Evolutionary conservation across 768 basidiomycete genomes (phyloP).

Genomic region (Imleria badia): DNA sequence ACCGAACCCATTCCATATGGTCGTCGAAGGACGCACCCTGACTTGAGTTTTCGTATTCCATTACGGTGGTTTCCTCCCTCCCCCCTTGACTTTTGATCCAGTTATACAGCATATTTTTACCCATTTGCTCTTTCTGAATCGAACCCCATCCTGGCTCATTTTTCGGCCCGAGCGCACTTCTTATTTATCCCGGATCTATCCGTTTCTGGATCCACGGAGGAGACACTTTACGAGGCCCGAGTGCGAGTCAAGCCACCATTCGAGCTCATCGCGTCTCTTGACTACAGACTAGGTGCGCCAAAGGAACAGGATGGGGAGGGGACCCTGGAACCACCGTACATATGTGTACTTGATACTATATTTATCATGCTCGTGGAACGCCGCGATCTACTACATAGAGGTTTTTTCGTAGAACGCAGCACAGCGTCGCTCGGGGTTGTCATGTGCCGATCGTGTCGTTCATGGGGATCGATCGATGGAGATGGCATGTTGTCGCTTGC

Average conservation of each 20-base stretch:
- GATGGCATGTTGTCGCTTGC: background rate
- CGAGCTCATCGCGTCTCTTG: background rate
- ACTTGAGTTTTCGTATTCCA: conserved; percentile 20
- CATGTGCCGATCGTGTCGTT: background rate
- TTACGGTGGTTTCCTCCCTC: conserved; percentile 17
- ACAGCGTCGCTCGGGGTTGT: background rate
- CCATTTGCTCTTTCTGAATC: conserved; percentile 24
- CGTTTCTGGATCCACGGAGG: conserved; percentile 8
- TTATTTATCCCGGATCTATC: conserved; percentile 30
- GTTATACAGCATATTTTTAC: conserved; percentile 13
- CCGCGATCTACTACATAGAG: conserved; percentile 15
- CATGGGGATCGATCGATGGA: conserved; percentile 8
- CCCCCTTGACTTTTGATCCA: conserved; percentile 13
- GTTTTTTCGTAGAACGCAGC: background rate
- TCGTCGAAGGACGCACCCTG: conserved; percentile 22
- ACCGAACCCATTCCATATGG: conserved; percentile 20
- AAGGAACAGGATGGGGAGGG: conserved; percentile 2
- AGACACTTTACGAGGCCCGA: conserved; percentile 4
- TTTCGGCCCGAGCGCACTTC: conserved; percentile 12
- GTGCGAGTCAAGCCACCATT: conserved; percentile 1
- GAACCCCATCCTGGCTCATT: conserved; percentile 5
- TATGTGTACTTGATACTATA: conserved; percentile 22
- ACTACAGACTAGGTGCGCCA: conserved; percentile 5
- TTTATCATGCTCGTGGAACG: conserved; percentile 15
- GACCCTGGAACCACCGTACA: conserved; percentile 11